These are phyloP conservation scores for Camelina neglecta DNA, from an alignment of 345 rosid genomes.

Conservation along the genomic window DNA sequence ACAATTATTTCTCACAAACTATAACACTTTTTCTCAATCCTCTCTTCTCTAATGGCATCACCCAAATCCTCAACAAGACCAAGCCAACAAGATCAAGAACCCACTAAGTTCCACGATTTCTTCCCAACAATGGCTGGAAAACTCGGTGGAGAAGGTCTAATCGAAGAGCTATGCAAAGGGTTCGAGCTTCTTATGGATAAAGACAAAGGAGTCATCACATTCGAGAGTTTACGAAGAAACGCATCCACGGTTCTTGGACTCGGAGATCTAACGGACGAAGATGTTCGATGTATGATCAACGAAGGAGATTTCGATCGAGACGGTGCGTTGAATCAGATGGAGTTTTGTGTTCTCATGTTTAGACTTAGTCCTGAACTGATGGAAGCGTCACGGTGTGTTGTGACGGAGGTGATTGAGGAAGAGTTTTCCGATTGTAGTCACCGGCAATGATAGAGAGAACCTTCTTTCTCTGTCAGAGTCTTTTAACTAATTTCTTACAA, in stretches of 20 bases:
- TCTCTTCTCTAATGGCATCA: conserved; percentile 47
- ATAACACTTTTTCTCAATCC: neutral
- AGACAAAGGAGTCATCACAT: conserved; percentile 73
- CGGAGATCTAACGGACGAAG: conserved; percentile 75
- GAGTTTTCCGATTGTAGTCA: conserved; percentile 47
- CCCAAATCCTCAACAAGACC: conserved; percentile 37
- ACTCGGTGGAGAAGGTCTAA: conserved; percentile 80
- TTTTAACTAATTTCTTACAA: neutral
- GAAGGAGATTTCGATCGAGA: conserved; percentile 85
- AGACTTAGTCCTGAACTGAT: conserved; percentile 83
- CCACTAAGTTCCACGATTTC: conserved; percentile 59
- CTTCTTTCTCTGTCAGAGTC: neutral
- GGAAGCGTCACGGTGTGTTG: conserved; percentile 67
- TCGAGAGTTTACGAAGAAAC: conserved; percentile 68
- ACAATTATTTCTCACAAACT: neutral
- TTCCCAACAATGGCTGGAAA: conserved; percentile 80
- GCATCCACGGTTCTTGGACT: conserved; percentile 66
- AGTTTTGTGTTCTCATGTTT: conserved; percentile 93
- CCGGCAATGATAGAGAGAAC: conserved; percentile 12
- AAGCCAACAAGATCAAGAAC: conserved; percentile 35
- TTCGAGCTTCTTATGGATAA: conserved; percentile 70
- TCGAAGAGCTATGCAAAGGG: conserved; percentile 82
- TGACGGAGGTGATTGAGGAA: conserved; percentile 66
- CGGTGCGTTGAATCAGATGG: conserved; percentile 83
- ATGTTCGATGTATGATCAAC: conserved; percentile 62